Evolutionary conservation across 139 green algal species (phyloP).

Genomic region (Pseudopediastrum boryanum): DNA sequence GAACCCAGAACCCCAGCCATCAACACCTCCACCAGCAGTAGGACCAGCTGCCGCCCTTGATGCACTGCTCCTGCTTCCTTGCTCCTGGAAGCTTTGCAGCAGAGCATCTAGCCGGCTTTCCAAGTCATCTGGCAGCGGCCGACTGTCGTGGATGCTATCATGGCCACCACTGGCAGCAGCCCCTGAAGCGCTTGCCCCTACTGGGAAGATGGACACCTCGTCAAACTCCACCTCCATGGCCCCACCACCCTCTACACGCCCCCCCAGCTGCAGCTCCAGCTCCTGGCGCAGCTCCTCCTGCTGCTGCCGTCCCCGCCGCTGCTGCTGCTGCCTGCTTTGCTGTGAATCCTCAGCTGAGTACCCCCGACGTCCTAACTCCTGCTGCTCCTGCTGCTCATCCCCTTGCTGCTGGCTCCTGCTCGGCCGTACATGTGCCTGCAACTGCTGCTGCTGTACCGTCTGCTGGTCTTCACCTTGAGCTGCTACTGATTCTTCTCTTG

Average conservation of each 20-base stretch:
- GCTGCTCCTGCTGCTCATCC: background rate
- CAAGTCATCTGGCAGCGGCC: constrained; percentile 13
- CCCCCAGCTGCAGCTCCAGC: too few relatives aligned
- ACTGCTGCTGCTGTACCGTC: background rate
- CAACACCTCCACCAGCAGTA: background rate
- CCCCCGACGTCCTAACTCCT: background rate
- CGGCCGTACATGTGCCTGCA: background rate
- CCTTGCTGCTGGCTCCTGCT: background rate
- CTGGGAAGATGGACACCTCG: too few relatives aligned
- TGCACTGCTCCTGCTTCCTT: background rate
- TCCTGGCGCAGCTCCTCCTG: constrained; percentile 9
- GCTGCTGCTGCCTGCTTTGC: constrained; percentile 19
- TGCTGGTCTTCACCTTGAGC: background rate
- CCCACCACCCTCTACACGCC: too few relatives aligned
- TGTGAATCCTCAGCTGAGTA: constrained; percentile 26
- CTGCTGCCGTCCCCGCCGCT: background rate
- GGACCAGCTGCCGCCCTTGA: background rate
- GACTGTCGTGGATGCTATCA: constrained; percentile 2
- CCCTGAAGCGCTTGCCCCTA: too few relatives aligned
- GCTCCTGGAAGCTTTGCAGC: constrained; percentile 14
- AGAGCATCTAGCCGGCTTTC: constrained; percentile 5
- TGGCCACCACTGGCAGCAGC: too few relatives aligned
- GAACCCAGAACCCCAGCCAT: background rate
- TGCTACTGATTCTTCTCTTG: constrained; percentile 17
- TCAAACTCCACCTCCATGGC: too few relatives aligned